Percentiles rank a stretch among this genome's conserved stretches.
phyloP scores from a whole-genome alignment of 495 filamentous ascomycete species.

The Tuber calosporum region DNA sequence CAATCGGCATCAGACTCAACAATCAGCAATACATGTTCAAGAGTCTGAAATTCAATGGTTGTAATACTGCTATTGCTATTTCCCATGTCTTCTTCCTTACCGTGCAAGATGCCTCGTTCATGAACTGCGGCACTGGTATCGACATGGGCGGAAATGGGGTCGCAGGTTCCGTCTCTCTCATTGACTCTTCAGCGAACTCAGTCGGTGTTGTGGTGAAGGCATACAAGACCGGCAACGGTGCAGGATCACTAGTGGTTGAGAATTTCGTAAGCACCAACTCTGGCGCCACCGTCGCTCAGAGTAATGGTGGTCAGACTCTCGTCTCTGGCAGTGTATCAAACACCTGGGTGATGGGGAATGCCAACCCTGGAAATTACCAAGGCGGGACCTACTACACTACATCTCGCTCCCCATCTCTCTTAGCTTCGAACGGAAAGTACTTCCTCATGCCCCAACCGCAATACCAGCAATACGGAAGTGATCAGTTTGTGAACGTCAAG shows the following conservation, averaged over 20 bases:
- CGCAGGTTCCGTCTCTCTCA: conserved; percentile 51
- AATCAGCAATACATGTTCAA: conserved; percentile 80
- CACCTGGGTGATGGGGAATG: conserved; percentile 47
- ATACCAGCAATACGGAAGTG: conserved; percentile 60
- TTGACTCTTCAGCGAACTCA: conserved; percentile 47
- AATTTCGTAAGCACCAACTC: conserved; percentile 51
- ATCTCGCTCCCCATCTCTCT: conserved; percentile 43
- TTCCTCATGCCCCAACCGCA: conserved; percentile 55
- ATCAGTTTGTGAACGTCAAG: conserved; percentile 80
- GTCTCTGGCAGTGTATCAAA: conserved; percentile 48
- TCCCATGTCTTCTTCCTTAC: conserved; percentile 54
- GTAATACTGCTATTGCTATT: conserved; percentile 55
- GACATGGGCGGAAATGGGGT: conserved; percentile 53
- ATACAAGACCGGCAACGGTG: conserved; percentile 60
- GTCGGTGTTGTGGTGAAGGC: conserved; percentile 52
- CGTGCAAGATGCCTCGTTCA: conserved; percentile 54
- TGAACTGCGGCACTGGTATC: conserved; percentile 57
- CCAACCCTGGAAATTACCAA: conserved; percentile 52
- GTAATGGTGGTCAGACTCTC: conserved; percentile 46
- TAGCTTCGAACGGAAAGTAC: conserved; percentile 45
- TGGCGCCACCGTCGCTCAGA: conserved; percentile 51
- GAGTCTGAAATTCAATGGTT: conserved; percentile 59
- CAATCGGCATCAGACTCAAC: conserved; percentile 56
- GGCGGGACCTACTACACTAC: conserved; percentile 47
- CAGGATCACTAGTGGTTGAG: conserved; percentile 56